These are phyloP conservation scores for Lojkania enalia DNA, from an alignment of 2,329 filamentous ascomycete species.

Conservation along the genomic window DNA sequence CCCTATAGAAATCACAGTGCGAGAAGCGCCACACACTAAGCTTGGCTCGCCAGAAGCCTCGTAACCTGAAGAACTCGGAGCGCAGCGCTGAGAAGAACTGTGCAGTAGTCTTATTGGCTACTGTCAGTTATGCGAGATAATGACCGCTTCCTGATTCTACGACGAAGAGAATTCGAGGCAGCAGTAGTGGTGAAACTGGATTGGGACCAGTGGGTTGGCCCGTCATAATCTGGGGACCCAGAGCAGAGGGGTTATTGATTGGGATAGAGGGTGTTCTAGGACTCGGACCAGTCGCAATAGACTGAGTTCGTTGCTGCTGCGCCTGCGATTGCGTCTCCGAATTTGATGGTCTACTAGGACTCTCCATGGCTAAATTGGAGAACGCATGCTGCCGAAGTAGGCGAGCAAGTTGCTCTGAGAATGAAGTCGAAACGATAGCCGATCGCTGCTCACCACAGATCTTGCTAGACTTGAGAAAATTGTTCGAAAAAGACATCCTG, in stretches of 20 bases:
- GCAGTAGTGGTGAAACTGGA: neutral
- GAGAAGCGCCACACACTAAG: constrained; percentile 11
- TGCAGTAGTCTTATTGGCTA: neutral
- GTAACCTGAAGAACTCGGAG: neutral
- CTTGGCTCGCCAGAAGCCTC: neutral
- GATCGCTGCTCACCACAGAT: constrained; percentile 6
- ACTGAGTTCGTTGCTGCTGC: too few relatives aligned
- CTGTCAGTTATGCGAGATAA: constrained; percentile 1
- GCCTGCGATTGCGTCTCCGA: too few relatives aligned
- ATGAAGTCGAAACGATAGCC: neutral
- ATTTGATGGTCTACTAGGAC: too few relatives aligned
- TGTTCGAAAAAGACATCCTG: neutral
- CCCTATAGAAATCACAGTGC: constrained; percentile 11
- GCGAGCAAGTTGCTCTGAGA: neutral
- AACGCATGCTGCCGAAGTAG: too few relatives aligned
- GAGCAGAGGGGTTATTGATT: neutral
- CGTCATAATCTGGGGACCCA: neutral
- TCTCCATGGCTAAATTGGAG: too few relatives aligned
- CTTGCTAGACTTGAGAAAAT: neutral
- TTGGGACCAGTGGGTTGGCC: neutral
- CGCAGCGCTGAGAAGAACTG: constrained; percentile 4
- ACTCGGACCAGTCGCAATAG: too few relatives aligned
- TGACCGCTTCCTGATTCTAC: neutral
- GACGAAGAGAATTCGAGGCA: constrained; percentile 2
- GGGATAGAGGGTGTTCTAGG: neutral